phyloP scores from a whole-genome alignment of 164 flowering plant genomes.

The Tetrastigma voinierianum region DNA sequence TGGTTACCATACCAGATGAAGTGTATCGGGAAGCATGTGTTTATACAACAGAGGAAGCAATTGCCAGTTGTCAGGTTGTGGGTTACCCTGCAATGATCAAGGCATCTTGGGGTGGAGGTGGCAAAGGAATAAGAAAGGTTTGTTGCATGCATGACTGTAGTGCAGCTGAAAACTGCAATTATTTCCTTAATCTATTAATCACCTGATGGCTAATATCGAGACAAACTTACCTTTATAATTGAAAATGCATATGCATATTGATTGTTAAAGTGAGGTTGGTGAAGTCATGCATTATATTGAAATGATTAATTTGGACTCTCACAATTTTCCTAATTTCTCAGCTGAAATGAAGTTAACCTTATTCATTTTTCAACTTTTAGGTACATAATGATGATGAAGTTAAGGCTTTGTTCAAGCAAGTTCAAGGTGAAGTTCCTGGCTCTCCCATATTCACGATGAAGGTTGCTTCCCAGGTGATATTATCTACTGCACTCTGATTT shows the following conservation, averaged over 20 bases:
- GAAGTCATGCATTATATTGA: background rate
- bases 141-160: constrained; percentile 9
- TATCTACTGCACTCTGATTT: constrained; percentile 6
- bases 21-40: constrained; percentile 91
- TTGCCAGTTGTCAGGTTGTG: constrained; percentile 95
- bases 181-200: background rate
- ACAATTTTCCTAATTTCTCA: too few relatives aligned
- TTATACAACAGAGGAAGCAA: constrained; percentile 90
- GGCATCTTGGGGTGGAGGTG: constrained; percentile 99
- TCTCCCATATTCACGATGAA: constrained; percentile 99
- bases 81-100: constrained; percentile 99
- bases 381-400: constrained; percentile 99
- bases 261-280: background rate
- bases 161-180: background rate
- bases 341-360: background rate
- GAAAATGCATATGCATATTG: background rate
- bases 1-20: constrained; percentile 80
- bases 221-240: background rate
- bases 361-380: constrained; percentile 31
- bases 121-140: constrained; percentile 99
- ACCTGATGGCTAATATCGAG: background rate
- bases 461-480: constrained; percentile 95
- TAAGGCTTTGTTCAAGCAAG: constrained; percentile 96
- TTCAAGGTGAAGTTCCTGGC: constrained; percentile 99
- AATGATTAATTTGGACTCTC: background rate